Conservation (phyloP, 2,329 filamentous ascomycete genomes). For the Penicillium palitans region DNA sequence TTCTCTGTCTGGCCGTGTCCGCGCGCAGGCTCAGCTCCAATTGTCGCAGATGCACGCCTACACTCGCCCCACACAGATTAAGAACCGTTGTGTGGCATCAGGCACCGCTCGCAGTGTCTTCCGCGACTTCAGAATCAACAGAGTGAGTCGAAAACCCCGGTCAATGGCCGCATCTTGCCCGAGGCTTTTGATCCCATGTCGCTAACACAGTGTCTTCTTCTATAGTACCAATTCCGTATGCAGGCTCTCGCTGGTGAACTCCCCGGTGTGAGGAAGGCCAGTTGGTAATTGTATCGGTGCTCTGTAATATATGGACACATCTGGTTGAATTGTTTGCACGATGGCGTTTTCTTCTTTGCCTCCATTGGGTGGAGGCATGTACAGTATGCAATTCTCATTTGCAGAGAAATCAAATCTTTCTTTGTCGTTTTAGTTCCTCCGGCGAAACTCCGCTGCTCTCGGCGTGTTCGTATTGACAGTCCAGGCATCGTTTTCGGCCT, state of each 20-base stretch:
- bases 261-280: slow-evolving; percentile 92
- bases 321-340: slow-evolving; percentile 24
- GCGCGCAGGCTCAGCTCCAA: slow-evolving; percentile 90
- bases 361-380: slow-evolving; percentile 24
- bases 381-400: slow-evolving; percentile 25
- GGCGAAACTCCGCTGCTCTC: background rate
- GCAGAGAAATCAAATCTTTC: slow-evolving; percentile 1
- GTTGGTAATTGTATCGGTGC: slow-evolving; percentile 65
- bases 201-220: slow-evolving; percentile 22
- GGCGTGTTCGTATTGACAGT: background rate
- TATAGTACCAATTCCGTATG: slow-evolving; percentile 86
- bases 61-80: slow-evolving; percentile 88
- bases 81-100: slow-evolving; percentile 87
- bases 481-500: background rate
- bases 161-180: background rate
- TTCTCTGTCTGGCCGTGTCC: slow-evolving; percentile 73
- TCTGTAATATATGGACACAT: slow-evolving; percentile 17
- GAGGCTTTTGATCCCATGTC: background rate
- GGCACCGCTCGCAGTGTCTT: slow-evolving; percentile 91
- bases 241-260: slow-evolving; percentile 82
- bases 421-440: slow-evolving; percentile 1
- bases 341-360: slow-evolving; percentile 31
- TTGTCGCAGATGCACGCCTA: slow-evolving; percentile 95
- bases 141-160: slow-evolving; percentile 62
- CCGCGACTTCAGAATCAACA: slow-evolving; percentile 85